Conservation (phyloP, 805 yeast genomes). For the Nakazawaea sp. region DNA sequence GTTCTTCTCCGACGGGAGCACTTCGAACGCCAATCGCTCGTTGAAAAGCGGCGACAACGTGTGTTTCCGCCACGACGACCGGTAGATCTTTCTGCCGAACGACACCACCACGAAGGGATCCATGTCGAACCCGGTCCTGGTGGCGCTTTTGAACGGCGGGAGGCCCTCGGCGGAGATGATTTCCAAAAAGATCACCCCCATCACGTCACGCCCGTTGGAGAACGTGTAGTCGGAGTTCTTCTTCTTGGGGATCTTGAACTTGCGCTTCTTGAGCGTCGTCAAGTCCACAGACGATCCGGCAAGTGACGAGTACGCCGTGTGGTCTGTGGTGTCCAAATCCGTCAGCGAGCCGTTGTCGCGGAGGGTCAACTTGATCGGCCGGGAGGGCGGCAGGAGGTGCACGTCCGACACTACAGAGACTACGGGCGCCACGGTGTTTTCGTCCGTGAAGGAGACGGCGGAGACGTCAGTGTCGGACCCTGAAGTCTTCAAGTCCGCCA, state of each 20-base stretch:
- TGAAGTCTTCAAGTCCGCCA: neutral
- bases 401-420: neutral
- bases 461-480: constrained; percentile 13
- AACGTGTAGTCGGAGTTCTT: constrained; percentile 27
- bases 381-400: neutral
- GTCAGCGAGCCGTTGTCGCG: constrained; percentile 3
- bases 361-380: neutral
- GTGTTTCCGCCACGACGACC: constrained; percentile 81
- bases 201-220: constrained; percentile 28
- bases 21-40: constrained; percentile 75
- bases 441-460: constrained; percentile 10
- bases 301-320: neutral
- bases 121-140: constrained; percentile 82
- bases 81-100: constrained; percentile 80
- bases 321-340: constrained; percentile 6
- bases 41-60: constrained; percentile 77
- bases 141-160: constrained; percentile 69
- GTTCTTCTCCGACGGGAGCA: constrained; percentile 55
- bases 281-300: neutral
- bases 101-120: constrained; percentile 93
- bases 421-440: neutral
- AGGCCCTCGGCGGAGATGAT: constrained; percentile 66
- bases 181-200: constrained; percentile 75
- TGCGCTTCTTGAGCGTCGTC: constrained; percentile 17
- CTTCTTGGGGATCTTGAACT: constrained; percentile 28